Evolutionary conservation across 2,329 filamentous ascomycete species (phyloP), one percentile per base, ranked within the genome.

Genomic region (Tolypocladium album): DNA sequence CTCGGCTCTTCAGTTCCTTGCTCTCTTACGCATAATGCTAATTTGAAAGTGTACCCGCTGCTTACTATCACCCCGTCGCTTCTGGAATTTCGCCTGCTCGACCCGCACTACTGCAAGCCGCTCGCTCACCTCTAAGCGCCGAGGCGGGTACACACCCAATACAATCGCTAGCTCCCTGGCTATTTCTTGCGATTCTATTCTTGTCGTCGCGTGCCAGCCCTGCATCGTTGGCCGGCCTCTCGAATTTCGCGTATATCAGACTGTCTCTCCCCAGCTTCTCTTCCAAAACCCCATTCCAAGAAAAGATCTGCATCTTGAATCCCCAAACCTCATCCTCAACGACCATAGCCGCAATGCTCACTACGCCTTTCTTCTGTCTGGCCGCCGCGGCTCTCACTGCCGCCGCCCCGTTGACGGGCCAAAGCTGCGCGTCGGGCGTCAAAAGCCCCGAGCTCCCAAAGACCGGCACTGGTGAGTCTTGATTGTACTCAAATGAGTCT

Each of bases 401-500:
- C 24, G 34, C 38, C 4, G 53, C 20, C 34, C 39, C 59, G 17
- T 47, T 57, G 9, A 34, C 58, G 4, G 45, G 39, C 45, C 45
- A 31, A 15, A 11, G 27, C 40, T 63, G 63, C 55, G 36, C 43
- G 36, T 40, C 57, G 11, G 31, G 57, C 1, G 27, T 36, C n/a
- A 13, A 56, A 4, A 55, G 24, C 8, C 70, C 70, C 45, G 61
- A 62, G 27, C 69, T 81, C 17, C 79, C 77, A 39, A 69, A 69
- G 58, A 79, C 68, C 24, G 74, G 73, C 52, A 69, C 69, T 63
- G 65, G 74, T 75, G 69, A 69, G 72, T 72, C 31, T 22, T 20
- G 22, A 42, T 7, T 22, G 45, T n/a, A 40, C 17, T 39, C 38
- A 15, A 38, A 9, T 34, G 55, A 27, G 20, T 11, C 31, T 22